Conservation (phyloP, 768 basidiomycete genomes). For the Kwoniella sp. region DNA sequence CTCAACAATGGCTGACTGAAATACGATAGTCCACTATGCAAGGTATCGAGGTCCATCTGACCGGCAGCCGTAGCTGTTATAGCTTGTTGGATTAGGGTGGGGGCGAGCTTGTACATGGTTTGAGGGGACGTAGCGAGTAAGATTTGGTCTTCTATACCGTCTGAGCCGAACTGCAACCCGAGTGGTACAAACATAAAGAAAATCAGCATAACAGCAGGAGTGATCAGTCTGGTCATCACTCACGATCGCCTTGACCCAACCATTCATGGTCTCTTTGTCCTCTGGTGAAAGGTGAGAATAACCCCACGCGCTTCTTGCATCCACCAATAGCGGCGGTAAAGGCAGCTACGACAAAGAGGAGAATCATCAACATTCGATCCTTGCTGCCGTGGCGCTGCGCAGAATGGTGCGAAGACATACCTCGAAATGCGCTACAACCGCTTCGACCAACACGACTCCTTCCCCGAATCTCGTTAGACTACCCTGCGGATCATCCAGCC, state of each 20-base stretch:
- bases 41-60: conserved; percentile 55
- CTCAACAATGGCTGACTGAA: conserved; percentile 57
- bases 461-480: conserved; percentile 48
- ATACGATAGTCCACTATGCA: conserved; percentile 56
- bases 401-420: too few relatives aligned
- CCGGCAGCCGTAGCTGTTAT: conserved; percentile 50
- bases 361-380: too few relatives aligned
- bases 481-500: conserved; percentile 52
- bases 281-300: conserved; percentile 25
- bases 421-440: conserved; percentile 29
- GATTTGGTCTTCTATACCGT: conserved; percentile 54
- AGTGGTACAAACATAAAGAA: not conserved
- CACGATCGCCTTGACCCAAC: conserved; percentile 54
- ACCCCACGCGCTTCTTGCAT: conserved; percentile 28
- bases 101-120: conserved; percentile 52
- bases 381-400: too few relatives aligned
- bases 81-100: conserved; percentile 56
- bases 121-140: conserved; percentile 52
- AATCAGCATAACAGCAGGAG: not conserved
- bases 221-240: too few relatives aligned
- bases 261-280: conserved; percentile 38
- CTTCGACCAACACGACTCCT: conserved; percentile 40
- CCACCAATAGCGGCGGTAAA: conserved; percentile 28
- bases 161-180: conserved; percentile 52
- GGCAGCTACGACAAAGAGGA: conserved; percentile 22